Evolutionary conservation across 164 flowering plant genomes (phyloP), one percentile per base, ranked within the genome.

Genomic region (Sedum album): DNA sequence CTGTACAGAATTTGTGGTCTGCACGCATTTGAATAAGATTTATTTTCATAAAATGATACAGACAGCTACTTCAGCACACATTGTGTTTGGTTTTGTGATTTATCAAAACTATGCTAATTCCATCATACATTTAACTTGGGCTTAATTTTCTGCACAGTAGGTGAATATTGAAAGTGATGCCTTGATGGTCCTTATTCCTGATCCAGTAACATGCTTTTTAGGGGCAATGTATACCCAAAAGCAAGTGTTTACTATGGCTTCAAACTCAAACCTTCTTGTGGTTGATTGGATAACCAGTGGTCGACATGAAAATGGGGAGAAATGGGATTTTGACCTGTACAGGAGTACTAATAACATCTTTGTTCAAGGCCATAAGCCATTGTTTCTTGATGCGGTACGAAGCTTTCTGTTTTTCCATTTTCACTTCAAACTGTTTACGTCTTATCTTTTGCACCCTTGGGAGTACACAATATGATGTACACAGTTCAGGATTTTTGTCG

Each of bases 281-380:
- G 97, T 94, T 71, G 99, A 94, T 79, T 91, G 99, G 99, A 78
- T 94, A 67, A 94, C 99, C 20, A 88, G 99, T 80, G 99, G 99
- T 30, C 95, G 99, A 13, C 90, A 90, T 79, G 96, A 82, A 71
- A 86, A 86, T 72, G 99, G 99, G 67, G 99, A 94, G 75, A 90
- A 71, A 74, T 91, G 97, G 99, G 90, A 84, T 35, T 94, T 94
- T 72, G 75, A 77, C 6, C 74, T 76, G 53, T 94, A 90, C 65
- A 90, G 79, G 78, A 94, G 97, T 82, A 82, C 84, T 70, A 94
- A 94, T 73, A 73, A 86, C 71, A 83, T 93, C 68, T 80, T 79
- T 64, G 18, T 80, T 25, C 87, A 85, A 63, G 91, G 69, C 25
- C 79, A 79, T 66, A 84, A 81, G 63, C 99, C 96, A 66, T 66